Conservation (phyloP, 257 asterid genomes). For the Verbena officinalis region DNA sequence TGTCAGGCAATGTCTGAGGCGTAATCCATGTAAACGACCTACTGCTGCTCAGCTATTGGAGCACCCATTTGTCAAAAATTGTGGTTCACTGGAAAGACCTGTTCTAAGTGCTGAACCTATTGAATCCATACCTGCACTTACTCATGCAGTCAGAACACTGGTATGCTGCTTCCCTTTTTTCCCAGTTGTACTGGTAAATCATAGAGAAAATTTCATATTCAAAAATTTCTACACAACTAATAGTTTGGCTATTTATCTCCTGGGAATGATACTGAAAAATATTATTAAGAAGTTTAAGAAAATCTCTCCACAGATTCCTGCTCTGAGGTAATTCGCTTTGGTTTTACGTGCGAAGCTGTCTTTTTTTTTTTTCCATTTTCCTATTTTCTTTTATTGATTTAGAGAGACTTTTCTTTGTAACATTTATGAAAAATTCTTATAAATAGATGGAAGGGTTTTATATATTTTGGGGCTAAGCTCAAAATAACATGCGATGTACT, state of each 20-base stretch:
- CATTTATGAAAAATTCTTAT: neutral
- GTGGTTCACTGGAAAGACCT: slow-evolving; percentile 35
- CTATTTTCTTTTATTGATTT: too few species aligned
- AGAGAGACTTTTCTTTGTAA: neutral
- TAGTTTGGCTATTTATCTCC: too few species aligned
- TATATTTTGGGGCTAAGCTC: slow-evolving; percentile 9
- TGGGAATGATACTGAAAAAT: too few species aligned
- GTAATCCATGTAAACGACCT: slow-evolving; percentile 56
- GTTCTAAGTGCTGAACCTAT: slow-evolving; percentile 28
- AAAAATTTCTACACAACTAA: too few species aligned
- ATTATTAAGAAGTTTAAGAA: too few species aligned
- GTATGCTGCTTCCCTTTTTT: slow-evolving; percentile 23
- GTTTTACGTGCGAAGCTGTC: too few species aligned
- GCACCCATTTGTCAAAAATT: slow-evolving; percentile 55
- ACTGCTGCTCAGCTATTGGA: slow-evolving; percentile 58
- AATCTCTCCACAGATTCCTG: too few species aligned
- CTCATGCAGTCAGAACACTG: slow-evolving; percentile 37
- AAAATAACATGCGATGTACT: slow-evolving; percentile 20
- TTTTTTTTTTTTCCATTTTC: too few species aligned
- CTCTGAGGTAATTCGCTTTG: too few species aligned
- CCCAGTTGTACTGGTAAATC: too few species aligned
- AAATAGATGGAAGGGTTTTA: neutral
- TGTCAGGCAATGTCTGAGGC: slow-evolving; percentile 58
- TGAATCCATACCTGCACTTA: slow-evolving; percentile 38
- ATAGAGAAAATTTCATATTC: too few species aligned